These are phyloP conservation scores for Tuber aestivum DNA, from an alignment of 495 filamentous ascomycete species.

Conservation along the genomic window DNA sequence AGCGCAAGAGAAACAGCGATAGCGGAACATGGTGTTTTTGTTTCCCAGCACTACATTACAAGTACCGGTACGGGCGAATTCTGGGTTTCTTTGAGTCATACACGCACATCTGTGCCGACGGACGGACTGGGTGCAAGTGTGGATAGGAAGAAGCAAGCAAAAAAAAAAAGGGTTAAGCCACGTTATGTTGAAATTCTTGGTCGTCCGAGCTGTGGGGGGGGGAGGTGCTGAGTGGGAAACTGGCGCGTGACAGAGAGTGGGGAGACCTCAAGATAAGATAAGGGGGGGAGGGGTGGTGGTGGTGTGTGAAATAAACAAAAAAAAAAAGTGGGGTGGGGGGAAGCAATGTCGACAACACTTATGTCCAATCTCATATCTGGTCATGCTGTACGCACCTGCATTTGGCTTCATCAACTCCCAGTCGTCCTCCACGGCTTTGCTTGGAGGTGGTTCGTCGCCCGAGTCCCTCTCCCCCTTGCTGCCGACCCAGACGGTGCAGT, in stretches of 20 bases:
- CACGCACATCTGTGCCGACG: not conserved
- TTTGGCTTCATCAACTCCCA: conserved; percentile 69
- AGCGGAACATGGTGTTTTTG: not conserved
- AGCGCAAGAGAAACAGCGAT: not conserved
- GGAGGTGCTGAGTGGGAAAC: conserved; percentile 3
- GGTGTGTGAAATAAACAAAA: conserved; percentile 3
- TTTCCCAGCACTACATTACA: not conserved
- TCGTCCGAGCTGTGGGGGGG: not conserved
- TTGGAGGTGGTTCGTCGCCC: conserved; percentile 53
- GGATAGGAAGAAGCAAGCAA: not conserved
- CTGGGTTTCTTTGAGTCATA: not conserved
- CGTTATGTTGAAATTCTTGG: not conserved
- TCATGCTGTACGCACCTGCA: conserved; percentile 53
- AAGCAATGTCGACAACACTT: not conserved
- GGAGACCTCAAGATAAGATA: not conserved
- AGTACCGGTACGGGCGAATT: not conserved
- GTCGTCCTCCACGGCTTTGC: conserved; percentile 57
- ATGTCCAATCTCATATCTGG: not conserved
- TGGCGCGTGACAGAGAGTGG: not conserved
- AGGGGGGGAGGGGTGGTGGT: not conserved
- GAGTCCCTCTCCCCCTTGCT: conserved; percentile 62
- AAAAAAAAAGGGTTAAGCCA: not conserved
- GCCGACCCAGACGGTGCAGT: conserved; percentile 95
- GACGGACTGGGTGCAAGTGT: not conserved
- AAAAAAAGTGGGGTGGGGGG: conserved; percentile 8